Evolutionary conservation across 2,329 filamentous ascomycete genomes (phyloP), one percentile per base, ranked within the genome.

Genomic region (Fusarium miscanthi): DNA sequence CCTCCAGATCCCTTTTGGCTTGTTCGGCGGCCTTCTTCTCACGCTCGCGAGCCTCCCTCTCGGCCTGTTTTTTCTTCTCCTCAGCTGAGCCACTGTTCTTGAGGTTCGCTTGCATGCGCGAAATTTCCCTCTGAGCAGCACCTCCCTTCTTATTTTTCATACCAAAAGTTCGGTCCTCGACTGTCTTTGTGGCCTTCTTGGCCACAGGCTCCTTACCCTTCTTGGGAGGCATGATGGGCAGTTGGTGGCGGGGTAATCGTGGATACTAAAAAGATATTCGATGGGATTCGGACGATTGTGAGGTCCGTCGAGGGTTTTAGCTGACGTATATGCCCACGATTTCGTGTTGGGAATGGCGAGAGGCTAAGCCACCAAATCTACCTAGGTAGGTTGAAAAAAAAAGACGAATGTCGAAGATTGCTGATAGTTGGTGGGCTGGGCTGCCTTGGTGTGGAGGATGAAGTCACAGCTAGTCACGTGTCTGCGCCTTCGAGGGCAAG

Each of bases 111-210:
- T 91, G 85, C 81, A 99, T 89, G 78, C 94, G 93, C 66, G 93
- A 92, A 80, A 99, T 98, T 76, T 95, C 90, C 84, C 91, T 97
- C 85, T 98, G 94, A 61, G 94, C 95, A 58, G 90, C 91, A 63
- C 90, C 92, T 76, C 96, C 96, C 88, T 98, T 99, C 87, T 99
- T 99, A 81, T 99, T 99, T 86, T 99, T 99, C 96, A 99, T 98
- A 78, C 96, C 96, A 87, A 99, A 99, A 53, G 96, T 97, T 86
- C 95, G 96, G 87, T 99, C 96, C 72, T 96, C 94, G 72, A 94
- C 93, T 48, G 87, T 79, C 85, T 94, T 94, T 76, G 85, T 80
- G 62, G 85, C 81, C 84, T 88, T 89, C 84, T 90, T 90, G 81
- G 84, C 86, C 75, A 78, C 85, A 61, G 62, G 78, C 84, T 89